Conservation (phyloP, 139 green algal species). For the Trebouxia sp. region DNA sequence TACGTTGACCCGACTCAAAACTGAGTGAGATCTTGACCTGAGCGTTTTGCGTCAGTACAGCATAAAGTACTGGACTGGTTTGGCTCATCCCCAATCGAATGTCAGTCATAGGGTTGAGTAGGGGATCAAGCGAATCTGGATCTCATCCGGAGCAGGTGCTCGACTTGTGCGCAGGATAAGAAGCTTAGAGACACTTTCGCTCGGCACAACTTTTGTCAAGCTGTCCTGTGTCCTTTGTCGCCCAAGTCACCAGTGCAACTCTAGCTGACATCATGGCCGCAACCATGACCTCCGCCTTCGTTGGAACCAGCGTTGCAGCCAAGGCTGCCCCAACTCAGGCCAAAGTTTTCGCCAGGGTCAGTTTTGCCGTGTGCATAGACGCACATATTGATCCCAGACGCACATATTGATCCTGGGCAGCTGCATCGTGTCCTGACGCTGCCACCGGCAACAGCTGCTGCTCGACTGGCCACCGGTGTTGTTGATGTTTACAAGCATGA, state of each 20-base stretch:
- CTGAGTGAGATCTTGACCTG: too few species aligned
- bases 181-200: background rate
- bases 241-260: background rate
- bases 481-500: background rate
- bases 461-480: background rate
- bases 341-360: background rate
- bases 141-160: constrained; percentile 16
- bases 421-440: background rate
- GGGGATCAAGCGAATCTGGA: constrained; percentile 13
- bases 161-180: constrained; percentile 17
- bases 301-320: constrained; percentile 19
- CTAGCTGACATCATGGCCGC: background rate
- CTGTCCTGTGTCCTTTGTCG: constrained; percentile 15
- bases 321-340: constrained; percentile 30
- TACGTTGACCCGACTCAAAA: too few species aligned
- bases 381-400: too few species aligned
- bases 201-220: constrained; percentile 19
- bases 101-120: background rate
- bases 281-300: constrained; percentile 37
- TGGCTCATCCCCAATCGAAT: too few species aligned
- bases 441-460: background rate
- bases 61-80: too few species aligned
- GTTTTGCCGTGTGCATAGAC: background rate
- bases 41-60: too few species aligned
- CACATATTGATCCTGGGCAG: too few species aligned